Base-by-base conservation (phyloP, 495 filamentous ascomycete species). In the Cryomyces minteri region DNA sequence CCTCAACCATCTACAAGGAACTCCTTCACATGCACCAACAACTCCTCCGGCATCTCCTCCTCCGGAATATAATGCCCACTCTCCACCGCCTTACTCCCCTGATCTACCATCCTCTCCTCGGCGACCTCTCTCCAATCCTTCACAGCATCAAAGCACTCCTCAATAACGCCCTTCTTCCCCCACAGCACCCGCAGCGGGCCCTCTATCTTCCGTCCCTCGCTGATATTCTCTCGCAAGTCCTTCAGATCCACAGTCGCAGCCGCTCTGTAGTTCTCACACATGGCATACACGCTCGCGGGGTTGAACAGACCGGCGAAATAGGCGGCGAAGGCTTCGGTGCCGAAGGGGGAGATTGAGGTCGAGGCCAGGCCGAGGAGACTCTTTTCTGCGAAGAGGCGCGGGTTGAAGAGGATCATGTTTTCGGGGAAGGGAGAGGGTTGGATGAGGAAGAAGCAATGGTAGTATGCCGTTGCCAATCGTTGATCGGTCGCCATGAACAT, bases 371-470 rank as follows among this genome's bases (percentile, higher is more conserved):
- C 51, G 4, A 51, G 51, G 43, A 64, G 52, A 42, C 54, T 57
- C 5, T 39, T 39, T 14, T 51, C 43, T 33, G 51, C 33, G 42
- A 60, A 62, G 8, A 41, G 31, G 31, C 51, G 36, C 7, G 55
- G 49, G 42, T 50, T 51, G 2, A 32, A 32, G n/a, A 44, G 36
- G 39, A 66, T 63, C 14, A 59, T 18, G 6, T 29, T 51, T 41
- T 67, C 64, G 1, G 64, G 63, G 18, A 64, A 56, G 0, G 64
- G 64, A 0, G 46, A 32, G 0, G 41, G 39, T 43, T 67, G 64
- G 29, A 62, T 58, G n/a, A 67, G 57, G 47, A 67, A 64, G 37
- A 66, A 66, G 63, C 64, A 67, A 43, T 67, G 64, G 43, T 53
- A 67, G 45, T 66, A 67, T 4, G 48, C 52, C 31, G 45, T 59